Evolutionary conservation across 306 rosid species (phyloP), one percentile per base, ranked within the genome.

Genomic region (Trifolium fragiferum): DNA sequence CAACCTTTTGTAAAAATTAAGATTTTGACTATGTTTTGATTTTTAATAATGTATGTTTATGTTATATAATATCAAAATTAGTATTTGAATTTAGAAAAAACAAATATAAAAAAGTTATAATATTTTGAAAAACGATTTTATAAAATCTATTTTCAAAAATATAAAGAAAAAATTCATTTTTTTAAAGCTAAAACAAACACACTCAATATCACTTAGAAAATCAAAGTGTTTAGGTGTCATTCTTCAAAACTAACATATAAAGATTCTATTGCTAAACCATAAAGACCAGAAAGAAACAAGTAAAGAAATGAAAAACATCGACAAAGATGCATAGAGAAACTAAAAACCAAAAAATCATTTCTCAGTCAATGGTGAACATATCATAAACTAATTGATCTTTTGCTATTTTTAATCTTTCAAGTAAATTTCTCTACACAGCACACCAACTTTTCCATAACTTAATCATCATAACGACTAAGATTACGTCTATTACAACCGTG

Each of bases 401-500:
- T 55, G 74, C 69, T 23, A 55, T 64, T 25, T 25, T 70, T 13
- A 54, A 43, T 8, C 33, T 32, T n/a, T 18, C 38, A 11, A 58
- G 51, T 75, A 66, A 16, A 53, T 21, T 44, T 71, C 68, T 63
- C 70, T 47, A 70, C n/a, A 46, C 10, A 33, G 12, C 55, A 66
- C 65, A 76, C 59, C 70, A 81, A 70, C 38, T 70, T 50, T 58
- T 76, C 55, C 77, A 63, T 57, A 23, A 32, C 58, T 63, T 23
- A 50, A 68, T 44, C 62, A 58, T 38, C 43, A 58, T 20, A 74
- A 46, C 37, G 51, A 8, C n/a, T 44, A 44, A 68, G 59, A 15
- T n/a, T 30, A 59, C 37, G 76, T 78, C 70, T 30, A 70, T 68
- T 76, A 66, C 76, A 71, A 49, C 59, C 40, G 50, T 79, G 21